Evolutionary conservation across 2,329 filamentous ascomycete species (phyloP), one percentile per base, ranked within the genome.

Genomic region (Neofusicoccum parvum): DNA sequence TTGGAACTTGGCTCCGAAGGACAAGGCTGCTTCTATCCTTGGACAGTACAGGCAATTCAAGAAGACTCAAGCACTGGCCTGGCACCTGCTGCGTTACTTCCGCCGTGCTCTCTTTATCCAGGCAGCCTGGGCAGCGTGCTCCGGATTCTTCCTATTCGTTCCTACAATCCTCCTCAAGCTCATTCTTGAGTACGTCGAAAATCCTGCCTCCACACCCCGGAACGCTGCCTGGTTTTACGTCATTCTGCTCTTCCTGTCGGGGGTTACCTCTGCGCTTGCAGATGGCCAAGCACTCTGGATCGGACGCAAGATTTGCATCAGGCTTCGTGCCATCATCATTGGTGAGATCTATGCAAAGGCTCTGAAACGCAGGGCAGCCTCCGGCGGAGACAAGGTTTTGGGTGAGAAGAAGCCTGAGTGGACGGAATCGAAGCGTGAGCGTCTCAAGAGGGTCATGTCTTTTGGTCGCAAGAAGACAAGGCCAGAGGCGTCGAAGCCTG

Each of bases 331-430:
- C 59, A 95, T 99, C 74, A 93, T 99, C 68, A 92, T 99, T 70
- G 95, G 95, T 64, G 95, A 99, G 74, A 95, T 99, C 53, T 99
- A 99, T 76, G 92, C 93, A 65, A 99, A 99, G 80, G 92, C 95
- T 1, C 85, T 99, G 17, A 89, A 96, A 69, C 89, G 95, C 71
- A 96, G 96, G 78, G 94, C 93, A 17, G 90, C 92, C 23, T 89
- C 94, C 9, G 75, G 76, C 9, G 87, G 89, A 17, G 93, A 98
- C 70, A 88, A 90, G 62, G 84, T 90, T 0, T 82, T 95, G 15
- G 91, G 92, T 37, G 82, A 85, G 62, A 79, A 82, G 48, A 81
- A 83, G 66, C 78, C 67, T 39, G 76, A 82, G 32, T 72, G 82
- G 78, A 74, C 62, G 1, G 75, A 81, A 65, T 75, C 70, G 68